These are phyloP conservation scores for Kwoniella shivajii DNA, from an alignment of 1,284 basidiomycete genomes.

Conservation along the genomic window DNA sequence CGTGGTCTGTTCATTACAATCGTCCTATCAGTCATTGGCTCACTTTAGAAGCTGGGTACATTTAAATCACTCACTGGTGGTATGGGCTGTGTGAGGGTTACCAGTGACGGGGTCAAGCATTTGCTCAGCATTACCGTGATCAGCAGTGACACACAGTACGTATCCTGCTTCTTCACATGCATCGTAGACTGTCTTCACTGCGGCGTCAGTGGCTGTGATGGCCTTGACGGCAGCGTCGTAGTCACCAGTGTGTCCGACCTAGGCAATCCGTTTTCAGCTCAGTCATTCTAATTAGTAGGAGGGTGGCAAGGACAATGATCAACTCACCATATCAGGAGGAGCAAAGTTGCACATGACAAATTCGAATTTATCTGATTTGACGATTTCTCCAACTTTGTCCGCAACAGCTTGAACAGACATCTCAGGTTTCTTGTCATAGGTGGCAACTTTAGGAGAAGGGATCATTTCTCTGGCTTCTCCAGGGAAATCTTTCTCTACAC, in stretches of 20 bases:
- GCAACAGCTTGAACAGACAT: constrained; percentile 86
- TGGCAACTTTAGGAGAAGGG: constrained; percentile 83
- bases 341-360: constrained; percentile 97
- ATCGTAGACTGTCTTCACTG: constrained; percentile 79
- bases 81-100: constrained; percentile 66
- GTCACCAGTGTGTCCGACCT: constrained; percentile 85
- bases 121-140: constrained; percentile 82
- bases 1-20: constrained; percentile 68
- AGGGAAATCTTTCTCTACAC: constrained; percentile 84
- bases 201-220: constrained; percentile 77
- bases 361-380: constrained; percentile 68
- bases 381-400: constrained; percentile 83
- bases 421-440: constrained; percentile 81
- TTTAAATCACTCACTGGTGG: constrained; percentile 45
- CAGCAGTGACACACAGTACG: constrained; percentile 81
- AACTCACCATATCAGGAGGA: constrained; percentile 83
- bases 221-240: constrained; percentile 86
- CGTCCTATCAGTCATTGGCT: constrained; percentile 40
- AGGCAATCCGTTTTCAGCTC: neutral
- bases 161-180: constrained; percentile 83
- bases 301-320: neutral
- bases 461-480: constrained; percentile 84
- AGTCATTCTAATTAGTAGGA: neutral
- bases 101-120: constrained; percentile 83
- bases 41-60: neutral